A percentile compares a stretch with the other conserved stretches of the same genome.
Conservation (phyloP, 2,329 filamentous ascomycete genomes). For the Ceratocystis colombiana region DNA sequence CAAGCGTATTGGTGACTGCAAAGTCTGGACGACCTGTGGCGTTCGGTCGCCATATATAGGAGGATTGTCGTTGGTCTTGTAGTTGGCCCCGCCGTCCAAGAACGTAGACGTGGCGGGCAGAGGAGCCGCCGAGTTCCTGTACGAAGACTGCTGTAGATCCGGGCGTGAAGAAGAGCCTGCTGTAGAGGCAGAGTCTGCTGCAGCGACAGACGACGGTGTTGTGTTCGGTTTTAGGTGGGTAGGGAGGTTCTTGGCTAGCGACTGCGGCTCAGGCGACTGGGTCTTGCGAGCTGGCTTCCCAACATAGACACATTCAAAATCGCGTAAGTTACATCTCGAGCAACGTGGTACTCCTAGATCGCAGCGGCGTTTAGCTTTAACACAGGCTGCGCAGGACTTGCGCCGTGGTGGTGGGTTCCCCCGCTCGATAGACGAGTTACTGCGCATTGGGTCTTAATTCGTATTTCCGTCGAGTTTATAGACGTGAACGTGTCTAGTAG, state of each 20-base stretch:
- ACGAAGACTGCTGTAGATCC: neutral
- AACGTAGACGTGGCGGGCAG: neutral
- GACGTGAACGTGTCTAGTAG: too few species aligned
- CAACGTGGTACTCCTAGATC: constrained; percentile 44
- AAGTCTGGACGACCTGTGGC: neutral
- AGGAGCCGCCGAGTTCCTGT: neutral
- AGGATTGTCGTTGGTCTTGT: neutral
- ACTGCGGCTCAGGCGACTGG: neutral
- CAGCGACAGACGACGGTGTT: neutral
- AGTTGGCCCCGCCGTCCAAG: neutral
- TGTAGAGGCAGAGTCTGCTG: too few species aligned
- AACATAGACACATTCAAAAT: constrained; percentile 40
- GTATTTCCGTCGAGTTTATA: neutral
- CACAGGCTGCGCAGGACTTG: constrained; percentile 49
- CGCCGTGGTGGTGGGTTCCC: constrained; percentile 40
- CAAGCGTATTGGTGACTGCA: neutral
- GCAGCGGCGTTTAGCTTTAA: constrained; percentile 48
- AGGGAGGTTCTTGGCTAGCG: neutral
- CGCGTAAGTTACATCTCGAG: constrained; percentile 41
- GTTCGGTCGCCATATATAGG: neutral
- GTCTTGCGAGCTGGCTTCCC: constrained; percentile 7
- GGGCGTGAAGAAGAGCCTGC: neutral
- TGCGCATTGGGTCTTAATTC: neutral
- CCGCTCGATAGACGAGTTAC: constrained; percentile 30
- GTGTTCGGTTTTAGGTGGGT: neutral